Evolutionary conservation across 2,329 filamentous ascomycete species (phyloP).

Genomic region (Gliomastix tumulicola): DNA sequence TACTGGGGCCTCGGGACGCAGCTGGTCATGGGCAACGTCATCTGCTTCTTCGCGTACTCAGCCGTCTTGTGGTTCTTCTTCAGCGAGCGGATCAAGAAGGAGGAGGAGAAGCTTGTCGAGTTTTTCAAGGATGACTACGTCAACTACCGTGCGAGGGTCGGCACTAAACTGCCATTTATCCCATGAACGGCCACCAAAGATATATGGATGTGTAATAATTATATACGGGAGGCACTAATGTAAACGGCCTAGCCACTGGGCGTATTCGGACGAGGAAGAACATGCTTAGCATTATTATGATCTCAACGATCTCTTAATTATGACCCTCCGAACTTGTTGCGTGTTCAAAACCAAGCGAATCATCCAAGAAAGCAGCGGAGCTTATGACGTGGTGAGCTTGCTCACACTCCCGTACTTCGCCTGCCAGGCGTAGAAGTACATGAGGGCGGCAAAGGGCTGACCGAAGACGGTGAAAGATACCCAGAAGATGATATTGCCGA

Average conservation of each 20-base stretch:
- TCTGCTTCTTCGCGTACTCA: slow-evolving; percentile 71
- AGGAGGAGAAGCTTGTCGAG: slow-evolving; percentile 68
- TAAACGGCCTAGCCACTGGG: no score
- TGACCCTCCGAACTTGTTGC: no score
- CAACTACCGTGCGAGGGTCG: slow-evolving; percentile 62
- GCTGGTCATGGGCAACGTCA: slow-evolving; percentile 74
- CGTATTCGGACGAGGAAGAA: no score
- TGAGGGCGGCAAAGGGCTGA: slow-evolving; percentile 82
- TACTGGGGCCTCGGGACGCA: slow-evolving; percentile 98
- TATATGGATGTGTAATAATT: no score
- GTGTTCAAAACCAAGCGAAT: neutral
- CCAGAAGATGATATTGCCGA: slow-evolving; percentile 96
- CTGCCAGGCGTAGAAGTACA: slow-evolving; percentile 99
- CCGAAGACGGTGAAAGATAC: slow-evolving; percentile 92
- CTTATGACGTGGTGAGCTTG: no score
- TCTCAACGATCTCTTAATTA: no score
- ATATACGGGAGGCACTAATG: no score
- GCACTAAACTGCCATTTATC: slow-evolving; percentile 72
- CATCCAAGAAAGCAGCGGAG: no score
- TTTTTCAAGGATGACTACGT: slow-evolving; percentile 86
- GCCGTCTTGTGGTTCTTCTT: slow-evolving; percentile 85
- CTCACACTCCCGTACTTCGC: slow-evolving; percentile 89
- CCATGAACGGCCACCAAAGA: no score
- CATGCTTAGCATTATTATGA: no score
- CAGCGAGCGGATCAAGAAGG: slow-evolving; percentile 60